These are phyloP conservation scores for Solanum neorickii DNA, from an alignment of 257 asterid genomes.

Conservation along the genomic window DNA sequence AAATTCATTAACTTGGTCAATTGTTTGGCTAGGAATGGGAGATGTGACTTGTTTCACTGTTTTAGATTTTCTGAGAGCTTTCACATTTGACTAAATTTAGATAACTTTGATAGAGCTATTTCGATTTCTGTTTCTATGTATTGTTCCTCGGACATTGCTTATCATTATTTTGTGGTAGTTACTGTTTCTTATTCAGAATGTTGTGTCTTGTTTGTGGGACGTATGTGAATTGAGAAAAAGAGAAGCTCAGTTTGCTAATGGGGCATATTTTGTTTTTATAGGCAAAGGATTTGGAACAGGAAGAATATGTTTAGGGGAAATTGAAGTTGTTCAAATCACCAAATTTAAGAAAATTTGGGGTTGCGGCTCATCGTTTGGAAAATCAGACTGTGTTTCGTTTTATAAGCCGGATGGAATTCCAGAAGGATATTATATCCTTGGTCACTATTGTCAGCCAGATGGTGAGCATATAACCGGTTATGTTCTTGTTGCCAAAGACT, in stretches of 20 bases:
- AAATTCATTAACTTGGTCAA: not conserved
- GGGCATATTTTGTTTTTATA: conserved; percentile 11
- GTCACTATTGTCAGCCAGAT: conserved; percentile 68
- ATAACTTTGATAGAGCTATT: not conserved
- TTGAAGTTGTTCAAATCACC: conserved; percentile 54
- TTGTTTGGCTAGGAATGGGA: not conserved
- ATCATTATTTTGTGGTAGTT: not conserved
- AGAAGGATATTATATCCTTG: conserved; percentile 57
- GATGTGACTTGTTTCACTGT: not conserved
- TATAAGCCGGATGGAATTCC: conserved; percentile 59
- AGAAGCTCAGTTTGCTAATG: not conserved
- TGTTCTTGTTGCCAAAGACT: conserved; percentile 39
- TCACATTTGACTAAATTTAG: not conserved
- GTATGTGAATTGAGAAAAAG: not conserved
- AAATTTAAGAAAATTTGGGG: conserved; percentile 52
- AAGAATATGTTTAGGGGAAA: conserved; percentile 57
- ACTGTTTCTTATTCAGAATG: not conserved
- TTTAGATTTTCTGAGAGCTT: not conserved
- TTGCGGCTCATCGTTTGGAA: conserved; percentile 25
- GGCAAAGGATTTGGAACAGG: conserved; percentile 71
- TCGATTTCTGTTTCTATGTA: not conserved
- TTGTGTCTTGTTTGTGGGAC: not conserved
- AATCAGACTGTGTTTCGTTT: conserved; percentile 35
- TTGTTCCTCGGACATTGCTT: not conserved
- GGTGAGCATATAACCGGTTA: conserved; percentile 39